phyloP scores from a whole-genome alignment of 495 filamentous ascomycete genomes.

The Rostrohypoxylon terebratum region DNA sequence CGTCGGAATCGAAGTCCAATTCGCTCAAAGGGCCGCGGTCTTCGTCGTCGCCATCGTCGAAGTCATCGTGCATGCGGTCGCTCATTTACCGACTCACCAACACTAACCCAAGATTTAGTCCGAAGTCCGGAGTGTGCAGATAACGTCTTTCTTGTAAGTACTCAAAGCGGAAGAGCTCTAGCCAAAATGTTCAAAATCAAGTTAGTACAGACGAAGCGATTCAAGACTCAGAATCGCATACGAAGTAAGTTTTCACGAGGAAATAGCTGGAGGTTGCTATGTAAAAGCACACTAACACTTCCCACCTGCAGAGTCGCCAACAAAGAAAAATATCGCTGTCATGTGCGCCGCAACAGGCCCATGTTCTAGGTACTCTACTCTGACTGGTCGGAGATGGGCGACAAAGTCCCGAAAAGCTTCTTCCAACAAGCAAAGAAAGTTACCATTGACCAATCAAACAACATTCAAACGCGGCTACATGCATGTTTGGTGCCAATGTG shows the following conservation, averaged over 20 bases:
- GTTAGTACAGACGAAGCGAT: not conserved
- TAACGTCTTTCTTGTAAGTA: not conserved
- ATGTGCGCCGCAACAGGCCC: conserved; percentile 30
- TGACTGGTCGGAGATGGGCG: conserved; percentile 16
- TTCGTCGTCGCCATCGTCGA: conserved; percentile 30
- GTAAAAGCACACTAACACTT: not conserved
- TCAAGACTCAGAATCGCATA: not conserved
- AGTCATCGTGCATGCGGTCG: conserved; percentile 23
- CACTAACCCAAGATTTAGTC: not conserved
- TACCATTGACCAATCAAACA: conserved; percentile 24
- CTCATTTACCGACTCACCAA: conserved; percentile 32
- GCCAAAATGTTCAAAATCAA: not conserved
- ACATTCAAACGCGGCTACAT: conserved; percentile 21
- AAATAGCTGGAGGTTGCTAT: not conserved
- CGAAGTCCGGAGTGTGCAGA: not conserved
- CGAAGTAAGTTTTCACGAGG: not conserved
- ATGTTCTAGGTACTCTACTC: conserved; percentile 22
- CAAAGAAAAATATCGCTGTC: conserved; percentile 31
- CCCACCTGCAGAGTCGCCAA: conserved; percentile 18
- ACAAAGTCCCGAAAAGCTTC: conserved; percentile 15
- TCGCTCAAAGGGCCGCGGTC: conserved; percentile 42
- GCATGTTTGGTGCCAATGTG: conserved; percentile 23
- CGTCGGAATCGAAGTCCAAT: conserved; percentile 31
- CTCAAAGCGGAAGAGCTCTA: conserved; percentile 1
- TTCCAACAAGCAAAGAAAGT: not conserved